Base-by-base conservation (phyloP, 192 early-diverging fungal species). In the Jimgerdemannia lactiflua region DNA sequence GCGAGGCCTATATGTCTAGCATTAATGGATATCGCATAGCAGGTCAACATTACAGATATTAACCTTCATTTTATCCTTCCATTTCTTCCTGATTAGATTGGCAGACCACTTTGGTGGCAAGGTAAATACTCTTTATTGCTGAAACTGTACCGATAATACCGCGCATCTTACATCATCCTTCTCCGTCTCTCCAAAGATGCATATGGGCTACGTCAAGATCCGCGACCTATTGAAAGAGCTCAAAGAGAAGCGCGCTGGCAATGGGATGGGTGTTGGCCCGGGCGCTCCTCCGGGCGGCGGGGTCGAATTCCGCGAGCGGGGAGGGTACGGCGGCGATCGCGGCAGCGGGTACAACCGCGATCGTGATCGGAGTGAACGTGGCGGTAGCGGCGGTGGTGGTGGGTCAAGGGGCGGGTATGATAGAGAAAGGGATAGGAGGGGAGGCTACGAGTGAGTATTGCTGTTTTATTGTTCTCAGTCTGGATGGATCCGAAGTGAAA, bases 21-120 rank as follows among this genome's bases (percentile, higher is more conserved):
- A 59, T 59, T 59, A 14, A 59, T 59, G 49, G 49, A 6, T 59
- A 59, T 59, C 8, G 14, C 49, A 10, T 14, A 59, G 14, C 49
- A 29, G 29, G 29, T 29, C 29, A 29, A 29, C 29, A 29, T 29
- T 29, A 29, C 29, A 29, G 29, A 29, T 29, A 29, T 29, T 29
- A 29, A 29, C 29, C 29, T 29, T 29, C 29, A 29, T 29, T 29
- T 29, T 29, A 29, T 29, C 29, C 29, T 29, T 29, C 29, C 29
- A 1, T 29, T 29, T 0, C 29, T 29, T 29, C 29, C 29, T 29
- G 29, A 29, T 11, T 72, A 71, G 74, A 3, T 44, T 82, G n/a
- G 84, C 84, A 8, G 84, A 86, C 74, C 84, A 86, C 59, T 86
- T 86, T 82, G 85, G 82, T 6, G 84, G 84, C n/a, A 86, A 84